Percentiles rank a stretch among this genome's conserved stretches.
Conservation (phyloP, 768 basidiomycete genomes). For the Phaeotremella skinneri region DNA sequence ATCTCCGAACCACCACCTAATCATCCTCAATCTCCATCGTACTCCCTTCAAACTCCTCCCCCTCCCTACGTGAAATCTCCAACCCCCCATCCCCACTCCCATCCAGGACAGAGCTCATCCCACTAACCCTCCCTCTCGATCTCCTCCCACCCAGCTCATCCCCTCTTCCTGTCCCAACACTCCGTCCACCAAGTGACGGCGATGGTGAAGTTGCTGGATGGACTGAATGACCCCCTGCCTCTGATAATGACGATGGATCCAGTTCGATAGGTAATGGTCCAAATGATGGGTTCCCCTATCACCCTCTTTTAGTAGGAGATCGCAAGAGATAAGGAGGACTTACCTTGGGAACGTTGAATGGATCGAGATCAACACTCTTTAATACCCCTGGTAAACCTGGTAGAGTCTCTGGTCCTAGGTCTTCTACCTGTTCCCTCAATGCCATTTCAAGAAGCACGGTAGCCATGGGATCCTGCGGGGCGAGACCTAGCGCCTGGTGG, state of each 20-base stretch:
- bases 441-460: slow-evolving; percentile 50
- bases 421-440: slow-evolving; percentile 43
- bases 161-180: no score
- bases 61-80: slow-evolving; percentile 5
- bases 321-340: neutral
- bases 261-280: slow-evolving; percentile 28
- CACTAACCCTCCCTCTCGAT: neutral
- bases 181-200: no score
- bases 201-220: slow-evolving; percentile 10
- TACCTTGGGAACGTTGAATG: slow-evolving; percentile 36
- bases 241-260: slow-evolving; percentile 17
- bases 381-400: slow-evolving; percentile 38
- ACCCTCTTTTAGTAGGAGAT: neutral
- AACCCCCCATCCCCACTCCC: neutral
- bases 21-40: slow-evolving; percentile 41
- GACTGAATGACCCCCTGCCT: slow-evolving; percentile 24
- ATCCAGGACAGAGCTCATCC: neutral
- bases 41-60: slow-evolving; percentile 14
- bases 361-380: slow-evolving; percentile 26
- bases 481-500: slow-evolving; percentile 68
- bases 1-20: slow-evolving; percentile 12
- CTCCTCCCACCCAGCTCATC: no score
- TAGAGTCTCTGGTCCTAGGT: slow-evolving; percentile 33
- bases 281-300: slow-evolving; percentile 31
- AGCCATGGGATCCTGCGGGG: slow-evolving; percentile 47